Evolutionary conservation across 371 early-diverging fungal species (phyloP), one percentile per base, ranked within the genome.

Genomic region (Coemansia sp.): DNA sequence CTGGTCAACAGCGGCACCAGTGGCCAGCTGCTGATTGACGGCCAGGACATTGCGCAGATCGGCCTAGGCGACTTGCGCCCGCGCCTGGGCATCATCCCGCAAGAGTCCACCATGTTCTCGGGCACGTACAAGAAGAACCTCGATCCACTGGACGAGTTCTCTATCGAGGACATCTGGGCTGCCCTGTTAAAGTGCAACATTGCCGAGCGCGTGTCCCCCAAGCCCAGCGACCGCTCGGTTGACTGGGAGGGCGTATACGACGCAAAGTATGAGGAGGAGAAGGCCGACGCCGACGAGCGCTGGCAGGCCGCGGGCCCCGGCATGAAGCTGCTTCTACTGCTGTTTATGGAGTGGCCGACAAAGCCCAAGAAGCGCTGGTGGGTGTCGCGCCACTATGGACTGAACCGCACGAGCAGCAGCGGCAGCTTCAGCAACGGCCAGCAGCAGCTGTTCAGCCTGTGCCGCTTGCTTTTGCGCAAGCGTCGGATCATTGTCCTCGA

Each of bases 11-110:
- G 84, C 2, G 75, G 74, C 1, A 68, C 65, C 9, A 91, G 91
- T 1, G 95, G 94, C 3, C 60, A 62, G 0, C 92, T 94, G 53
- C 39, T 72, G 0, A 84, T 93, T 48, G 94, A 94, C 60, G 92
- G 88, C 5, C 74, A 89, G 29, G 82, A 93, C 62, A 89, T 92
- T 53, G 62, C 82, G 1, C 72, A 79, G 12, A 82, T 94, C 55
- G 86, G 87, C 36, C 63, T 91, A 5, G 77, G 82, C 16, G 86
- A 86, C 53, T 77, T 94, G 46, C 85, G 94, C 10, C 80, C 82
- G 4, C 70, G 81, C 5, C 55, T 94, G 1, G 85, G 89, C 2
- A 88, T 90, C 46, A 89, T 93, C 56, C 91, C 91, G 24, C 90
- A 92, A 75, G 89, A 88, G 39, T 84, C 89, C 3, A 81, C 81